Conservation (phyloP, 345 rosid species). For the Citrus mangshanensis region DNA sequence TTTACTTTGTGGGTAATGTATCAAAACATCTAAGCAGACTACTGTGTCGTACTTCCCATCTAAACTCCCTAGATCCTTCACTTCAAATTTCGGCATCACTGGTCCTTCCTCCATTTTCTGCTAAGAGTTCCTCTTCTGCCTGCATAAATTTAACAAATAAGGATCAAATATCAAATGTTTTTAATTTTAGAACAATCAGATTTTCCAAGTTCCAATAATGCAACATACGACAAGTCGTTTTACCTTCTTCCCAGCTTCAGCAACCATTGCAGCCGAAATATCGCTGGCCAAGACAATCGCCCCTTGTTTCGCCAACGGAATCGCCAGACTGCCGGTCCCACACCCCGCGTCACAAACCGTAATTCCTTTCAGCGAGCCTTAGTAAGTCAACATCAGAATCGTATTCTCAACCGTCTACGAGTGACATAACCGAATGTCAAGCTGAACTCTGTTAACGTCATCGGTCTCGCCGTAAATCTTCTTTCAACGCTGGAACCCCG, state of each 20-base stretch:
- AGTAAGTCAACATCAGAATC: conserved; percentile 68
- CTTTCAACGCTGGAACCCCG: conserved; percentile 91
- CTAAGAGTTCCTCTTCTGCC: conserved; percentile 65
- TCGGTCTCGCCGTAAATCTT: conserved; percentile 90
- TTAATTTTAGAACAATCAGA: too few relatives aligned
- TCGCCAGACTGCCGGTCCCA: conserved; percentile 73
- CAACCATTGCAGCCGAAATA: conserved; percentile 92
- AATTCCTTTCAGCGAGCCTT: conserved; percentile 66
- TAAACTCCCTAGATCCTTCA: conserved; percentile 79
- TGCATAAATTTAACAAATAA: conserved; percentile 17
- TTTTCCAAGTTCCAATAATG: neutral
- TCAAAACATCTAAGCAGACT: conserved; percentile 85
- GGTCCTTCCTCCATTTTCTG: conserved; percentile 20
- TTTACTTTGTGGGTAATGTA: conserved; percentile 91
- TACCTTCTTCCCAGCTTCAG: conserved; percentile 84
- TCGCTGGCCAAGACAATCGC: conserved; percentile 83
- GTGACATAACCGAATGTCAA: conserved; percentile 76
- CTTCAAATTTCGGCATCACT: conserved; percentile 69
- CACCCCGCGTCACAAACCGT: conserved; percentile 95
- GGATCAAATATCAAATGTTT: too few relatives aligned
- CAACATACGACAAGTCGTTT: neutral
- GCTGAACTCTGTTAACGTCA: conserved; percentile 82
- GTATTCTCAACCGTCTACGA: conserved; percentile 80
- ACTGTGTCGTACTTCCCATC: conserved; percentile 75
- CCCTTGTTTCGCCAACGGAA: conserved; percentile 85